Base-by-base conservation (phyloP, 2,329 filamentous ascomycete genomes). In the Davidsoniella virescens region DNA sequence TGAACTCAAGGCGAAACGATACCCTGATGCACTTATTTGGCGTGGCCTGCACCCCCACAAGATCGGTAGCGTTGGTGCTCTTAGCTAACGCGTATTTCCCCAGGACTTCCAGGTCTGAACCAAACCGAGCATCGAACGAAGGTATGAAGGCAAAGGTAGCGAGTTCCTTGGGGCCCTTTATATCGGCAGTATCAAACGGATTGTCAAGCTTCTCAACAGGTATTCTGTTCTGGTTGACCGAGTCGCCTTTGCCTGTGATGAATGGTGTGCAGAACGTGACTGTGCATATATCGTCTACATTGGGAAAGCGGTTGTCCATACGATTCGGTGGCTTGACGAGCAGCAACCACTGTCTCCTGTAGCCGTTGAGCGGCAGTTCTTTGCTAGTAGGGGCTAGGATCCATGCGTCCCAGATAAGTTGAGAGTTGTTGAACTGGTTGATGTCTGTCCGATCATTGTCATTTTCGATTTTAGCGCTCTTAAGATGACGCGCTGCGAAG, bases 281-380 rank as follows among this genome's bases (percentile, higher is more conserved):
- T 7, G 3, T 47, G n/a, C 44, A 47, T 0, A 4, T 26, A 20
- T 53, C 51, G 16, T 53, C 39, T 16, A 56, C 6, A 12, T 38
- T 46, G 1, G 54, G 54, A 17, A 56, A 55, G 8, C 44, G 20
- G 8, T 17, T 38, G 8, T 52, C 43, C 3, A 6, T 18, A 3
- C 7, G 7, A 9, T 36, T 25, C 3, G 51, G 52, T 2, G 50
- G 45, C n/a, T 44, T 43, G 6, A 56, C 47, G 4, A 56, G 7
- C 6, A 55, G 25, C 2, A 56, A 18, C 53, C 53, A 55, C 14
- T 53, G 43, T 14, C 47, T 36, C 8, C 49, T 48, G 8, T 50
- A 49, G 5, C 38, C 43, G 25, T 46, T 36, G 1, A 53, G 17
- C 5, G 43, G 50, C 3, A 38, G 44, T 3, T 33, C 36, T 1